phyloP scores from a whole-genome alignment of 1,284 basidiomycete species.

The Irpex sp. region DNA sequence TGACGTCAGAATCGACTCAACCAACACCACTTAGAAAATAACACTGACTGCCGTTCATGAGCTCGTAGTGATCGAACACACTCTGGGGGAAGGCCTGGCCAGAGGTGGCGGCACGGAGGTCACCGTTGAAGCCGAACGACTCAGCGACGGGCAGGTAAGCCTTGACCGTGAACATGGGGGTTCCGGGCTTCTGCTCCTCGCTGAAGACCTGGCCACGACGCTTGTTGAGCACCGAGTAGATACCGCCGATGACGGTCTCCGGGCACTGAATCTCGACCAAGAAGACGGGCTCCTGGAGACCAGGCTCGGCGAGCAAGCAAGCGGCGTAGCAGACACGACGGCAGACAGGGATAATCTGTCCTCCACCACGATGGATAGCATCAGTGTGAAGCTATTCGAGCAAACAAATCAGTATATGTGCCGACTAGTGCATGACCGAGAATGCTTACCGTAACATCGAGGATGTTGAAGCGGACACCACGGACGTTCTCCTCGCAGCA shows the following conservation, averaged over 20 bases:
- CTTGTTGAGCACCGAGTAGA: slow-evolving; percentile 95
- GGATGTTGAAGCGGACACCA: slow-evolving; percentile 93
- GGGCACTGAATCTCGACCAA: slow-evolving; percentile 99
- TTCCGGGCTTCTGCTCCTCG: slow-evolving; percentile 96
- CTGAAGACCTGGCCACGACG: slow-evolving; percentile 98
- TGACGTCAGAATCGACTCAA: background rate
- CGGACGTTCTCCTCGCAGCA: slow-evolving; percentile 98
- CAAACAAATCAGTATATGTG: slow-evolving; percentile 1
- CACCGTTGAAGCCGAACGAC: slow-evolving; percentile 99
- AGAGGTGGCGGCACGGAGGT: slow-evolving; percentile 87
- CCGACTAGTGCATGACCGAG: background rate
- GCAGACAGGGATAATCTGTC: slow-evolving; percentile 95
- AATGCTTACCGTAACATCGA: slow-evolving; percentile 86
- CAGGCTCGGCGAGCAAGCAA: slow-evolving; percentile 86
- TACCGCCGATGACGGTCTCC: slow-evolving; percentile 97
- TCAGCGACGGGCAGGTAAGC: slow-evolving; percentile 96
- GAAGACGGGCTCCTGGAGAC: slow-evolving; percentile 97
- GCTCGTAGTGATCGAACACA: slow-evolving; percentile 93
- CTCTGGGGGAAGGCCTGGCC: slow-evolving; percentile 98
- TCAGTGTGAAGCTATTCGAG: slow-evolving; percentile 83
- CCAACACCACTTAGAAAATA: slow-evolving; percentile 23
- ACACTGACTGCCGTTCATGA: slow-evolving; percentile 75
- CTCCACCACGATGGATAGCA: slow-evolving; percentile 99
- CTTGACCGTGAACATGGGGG: slow-evolving; percentile 99
- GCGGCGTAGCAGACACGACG: slow-evolving; percentile 98